Percentiles rank a stretch among this genome's conserved stretches.
Conservation (phyloP, 306 rosid species). For the Quercus wislizeni region DNA sequence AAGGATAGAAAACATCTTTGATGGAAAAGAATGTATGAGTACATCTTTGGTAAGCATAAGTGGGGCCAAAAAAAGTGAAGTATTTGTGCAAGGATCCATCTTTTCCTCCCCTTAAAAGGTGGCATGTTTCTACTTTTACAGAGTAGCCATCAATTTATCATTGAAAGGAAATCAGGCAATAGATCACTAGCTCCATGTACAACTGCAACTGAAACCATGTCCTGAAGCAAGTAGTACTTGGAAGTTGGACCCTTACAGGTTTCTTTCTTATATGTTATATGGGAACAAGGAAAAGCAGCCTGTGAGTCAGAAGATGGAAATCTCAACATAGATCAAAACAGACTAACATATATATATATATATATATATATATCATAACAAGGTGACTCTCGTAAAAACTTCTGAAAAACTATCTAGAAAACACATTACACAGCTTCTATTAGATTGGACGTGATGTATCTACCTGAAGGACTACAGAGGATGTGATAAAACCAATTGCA, state of each 20-base stretch:
- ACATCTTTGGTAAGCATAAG: too few relatives aligned
- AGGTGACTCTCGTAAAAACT: background rate
- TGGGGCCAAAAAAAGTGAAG: too few relatives aligned
- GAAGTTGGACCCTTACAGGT: background rate
- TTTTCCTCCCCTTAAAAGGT: too few relatives aligned
- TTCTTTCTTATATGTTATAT: background rate
- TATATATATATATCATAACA: background rate
- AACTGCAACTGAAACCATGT: background rate
- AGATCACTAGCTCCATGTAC: background rate
- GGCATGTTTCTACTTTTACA: too few relatives aligned
- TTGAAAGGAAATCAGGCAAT: background rate
- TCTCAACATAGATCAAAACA: background rate
- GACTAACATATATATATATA: background rate
- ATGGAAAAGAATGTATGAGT: too few relatives aligned
- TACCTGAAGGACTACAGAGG: slow-evolving; percentile 54
- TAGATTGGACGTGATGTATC: background rate
- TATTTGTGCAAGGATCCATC: too few relatives aligned
- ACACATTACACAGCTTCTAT: background rate
- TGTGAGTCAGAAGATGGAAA: background rate
- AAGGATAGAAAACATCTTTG: too few relatives aligned
- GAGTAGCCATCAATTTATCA: too few relatives aligned
- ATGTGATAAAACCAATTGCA: slow-evolving; percentile 54
- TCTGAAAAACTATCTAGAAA: background rate
- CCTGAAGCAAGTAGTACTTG: background rate
- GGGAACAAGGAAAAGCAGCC: background rate